Base-by-base conservation (phyloP, 2,329 filamentous ascomycete genomes). In the Sarocladium kiliense region DNA sequence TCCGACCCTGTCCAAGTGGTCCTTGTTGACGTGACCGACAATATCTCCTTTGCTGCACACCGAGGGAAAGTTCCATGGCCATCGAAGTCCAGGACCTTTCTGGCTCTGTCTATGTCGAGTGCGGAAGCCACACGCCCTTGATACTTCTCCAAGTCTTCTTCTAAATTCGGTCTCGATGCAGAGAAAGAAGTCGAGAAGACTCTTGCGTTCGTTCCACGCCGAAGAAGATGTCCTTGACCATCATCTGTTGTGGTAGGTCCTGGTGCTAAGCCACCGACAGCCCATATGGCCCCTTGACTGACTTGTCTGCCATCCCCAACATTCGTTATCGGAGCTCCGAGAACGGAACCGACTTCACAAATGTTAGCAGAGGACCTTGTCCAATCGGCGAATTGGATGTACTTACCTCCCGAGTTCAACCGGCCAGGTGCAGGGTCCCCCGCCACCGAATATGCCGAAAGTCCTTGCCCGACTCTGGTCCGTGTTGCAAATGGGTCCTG, bases 51-150 rank as follows among this genome's bases (percentile, higher is more conserved):
- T 36, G 14, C n/a, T 18, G 32, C 23, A 3, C 34, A 53, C 2
- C 42, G 53, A 10, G 47, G 42, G 25, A 50, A 45, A 14, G 53
- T 53, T n/a, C 42, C 19, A 3, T 37, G 42, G 2, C 41, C 59
- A 30, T 69, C 69, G 60, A 83, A 85, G 39, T 79, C 78, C 27
- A 96, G 75, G 14, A 96, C 74, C 58, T 83, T 82, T 25, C 80
- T 77, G 27, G 81, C 76, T 45, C 83, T 84, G 65, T 96, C 85
- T 58, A 97, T 79, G n/a, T 89, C 81, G 53, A 97, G 77, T 2
- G 94, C 94, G 16, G 86, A 75, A 9, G 92, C 91, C 55, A 99
- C 72, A 26, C 91, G 84, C 39, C 81, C 80, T 63, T 88, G 83
- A 65, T 96, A 88, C 54, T 81, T 84, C 56, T 87, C 82, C 12